Evolutionary conservation across 192 early-diverging fungal species (phyloP).

Genomic region (Backusella circina): DNA sequence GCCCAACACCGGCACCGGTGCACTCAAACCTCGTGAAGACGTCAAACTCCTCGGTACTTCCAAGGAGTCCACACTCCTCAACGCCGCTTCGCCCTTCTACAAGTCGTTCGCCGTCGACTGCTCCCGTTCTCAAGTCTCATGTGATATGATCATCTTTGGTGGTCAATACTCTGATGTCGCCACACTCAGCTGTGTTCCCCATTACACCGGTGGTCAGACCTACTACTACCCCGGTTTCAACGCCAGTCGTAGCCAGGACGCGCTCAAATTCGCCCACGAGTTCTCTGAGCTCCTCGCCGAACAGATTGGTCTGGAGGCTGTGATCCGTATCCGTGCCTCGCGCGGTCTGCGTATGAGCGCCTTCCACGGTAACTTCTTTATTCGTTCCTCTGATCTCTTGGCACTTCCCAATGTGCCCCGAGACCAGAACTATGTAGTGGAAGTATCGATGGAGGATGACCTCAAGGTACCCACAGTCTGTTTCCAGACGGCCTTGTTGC

Average conservation of each 20-base stretch:
- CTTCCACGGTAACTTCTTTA: slow-evolving; percentile 97
- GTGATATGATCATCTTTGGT: slow-evolving; percentile 89
- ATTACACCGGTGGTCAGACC: slow-evolving; percentile 86
- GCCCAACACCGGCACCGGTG: slow-evolving; percentile 79
- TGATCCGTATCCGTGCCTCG: slow-evolving; percentile 88
- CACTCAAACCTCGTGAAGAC: slow-evolving; percentile 82
- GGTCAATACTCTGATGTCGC: slow-evolving; percentile 84
- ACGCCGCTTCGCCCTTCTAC: slow-evolving; percentile 86
- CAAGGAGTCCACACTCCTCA: slow-evolving; percentile 82
- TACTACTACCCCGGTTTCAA: slow-evolving; percentile 91
- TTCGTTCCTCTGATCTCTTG: slow-evolving; percentile 89
- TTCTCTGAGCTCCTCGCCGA: slow-evolving; percentile 76
- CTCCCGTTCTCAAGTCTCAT: slow-evolving; percentile 82
- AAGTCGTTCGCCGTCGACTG: slow-evolving; percentile 90
- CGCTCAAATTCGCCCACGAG: slow-evolving; percentile 80
- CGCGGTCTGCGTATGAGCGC: slow-evolving; percentile 84
- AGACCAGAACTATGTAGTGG: slow-evolving; percentile 87
- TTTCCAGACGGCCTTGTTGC: slow-evolving; percentile 93
- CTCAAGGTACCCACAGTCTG: slow-evolving; percentile 73
- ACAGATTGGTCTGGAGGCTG: slow-evolving; percentile 84
- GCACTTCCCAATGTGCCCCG: slow-evolving; percentile 91
- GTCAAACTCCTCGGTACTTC: slow-evolving; percentile 84
- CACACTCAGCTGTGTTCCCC: slow-evolving; percentile 77
- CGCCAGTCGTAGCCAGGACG: slow-evolving; percentile 78
- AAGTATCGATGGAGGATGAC: slow-evolving; percentile 75